phyloP scores from a whole-genome alignment of 768 basidiomycete species.

The Kwoniella sp. region DNA sequence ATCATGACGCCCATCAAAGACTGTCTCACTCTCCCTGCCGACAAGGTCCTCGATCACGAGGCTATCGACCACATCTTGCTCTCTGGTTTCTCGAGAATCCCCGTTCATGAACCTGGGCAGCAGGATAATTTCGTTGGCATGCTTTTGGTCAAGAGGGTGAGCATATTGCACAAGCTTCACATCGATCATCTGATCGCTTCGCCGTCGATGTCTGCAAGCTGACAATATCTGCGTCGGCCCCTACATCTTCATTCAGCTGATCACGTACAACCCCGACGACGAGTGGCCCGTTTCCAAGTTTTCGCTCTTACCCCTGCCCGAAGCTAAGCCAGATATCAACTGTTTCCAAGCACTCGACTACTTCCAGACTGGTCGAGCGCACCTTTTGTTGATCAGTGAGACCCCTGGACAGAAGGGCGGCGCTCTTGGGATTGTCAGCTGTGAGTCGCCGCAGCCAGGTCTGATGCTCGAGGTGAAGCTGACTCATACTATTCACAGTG shows the following conservation, averaged over 20 bases:
- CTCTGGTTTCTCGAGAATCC: constrained; percentile 85
- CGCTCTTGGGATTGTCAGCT: constrained; percentile 86
- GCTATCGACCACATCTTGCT: constrained; percentile 68
- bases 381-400: constrained; percentile 79
- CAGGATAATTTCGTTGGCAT: constrained; percentile 75
- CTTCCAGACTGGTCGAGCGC: constrained; percentile 90
- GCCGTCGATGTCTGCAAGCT: neutral
- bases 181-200: neutral
- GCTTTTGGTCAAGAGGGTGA: constrained; percentile 79
- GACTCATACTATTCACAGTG: constrained; percentile 27
- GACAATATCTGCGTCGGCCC: no score
- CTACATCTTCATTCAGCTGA: constrained; percentile 62
- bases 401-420: constrained; percentile 82
- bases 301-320: constrained; percentile 79
- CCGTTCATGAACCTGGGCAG: constrained; percentile 74
- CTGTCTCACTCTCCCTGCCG: constrained; percentile 69
- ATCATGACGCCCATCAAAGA: constrained; percentile 82
- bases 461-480: neutral
- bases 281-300: constrained; percentile 62
- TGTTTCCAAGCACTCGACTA: constrained; percentile 93
- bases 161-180: constrained; percentile 1
- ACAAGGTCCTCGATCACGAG: constrained; percentile 75
- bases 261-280: constrained; percentile 84
- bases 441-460: constrained; percentile 18
- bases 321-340: constrained; percentile 83